Evolutionary conservation across 306 rosid species (phyloP).

Genomic region (Sesbania bispinosa): DNA sequence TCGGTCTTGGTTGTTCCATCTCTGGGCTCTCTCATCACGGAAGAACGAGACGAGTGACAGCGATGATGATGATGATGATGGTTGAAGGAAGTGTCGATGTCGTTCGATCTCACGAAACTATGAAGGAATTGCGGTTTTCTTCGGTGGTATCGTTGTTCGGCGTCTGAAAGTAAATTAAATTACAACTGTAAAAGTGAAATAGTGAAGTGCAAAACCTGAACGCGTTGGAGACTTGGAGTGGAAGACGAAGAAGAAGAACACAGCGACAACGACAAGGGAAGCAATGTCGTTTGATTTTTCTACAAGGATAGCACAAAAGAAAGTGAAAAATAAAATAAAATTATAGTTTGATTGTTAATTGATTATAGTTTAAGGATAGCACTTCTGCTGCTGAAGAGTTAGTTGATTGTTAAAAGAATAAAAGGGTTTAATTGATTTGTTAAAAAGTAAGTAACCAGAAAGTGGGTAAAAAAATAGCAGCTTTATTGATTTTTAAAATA

Average conservation of each 20-base stretch:
- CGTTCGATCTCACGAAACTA: neutral
- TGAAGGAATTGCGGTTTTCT: slow-evolving; percentile 10
- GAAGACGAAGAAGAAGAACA: slow-evolving; percentile 13
- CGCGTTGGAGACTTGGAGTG: neutral
- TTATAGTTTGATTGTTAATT: no score
- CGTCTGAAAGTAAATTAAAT: neutral
- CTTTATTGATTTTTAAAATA: no score
- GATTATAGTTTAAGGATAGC: no score
- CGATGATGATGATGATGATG: neutral
- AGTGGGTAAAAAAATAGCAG: no score
- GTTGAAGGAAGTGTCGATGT: neutral
- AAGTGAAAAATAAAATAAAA: no score
- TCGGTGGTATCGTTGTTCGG: slow-evolving; percentile 13
- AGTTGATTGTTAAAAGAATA: no score
- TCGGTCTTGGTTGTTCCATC: slow-evolving; percentile 45
- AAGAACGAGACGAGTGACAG: neutral
- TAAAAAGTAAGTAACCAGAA: no score
- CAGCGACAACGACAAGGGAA: slow-evolving; percentile 6
- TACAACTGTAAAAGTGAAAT: slow-evolving; percentile 6
- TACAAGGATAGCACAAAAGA: no score
- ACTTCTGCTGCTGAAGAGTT: no score
- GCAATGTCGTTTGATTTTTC: neutral
- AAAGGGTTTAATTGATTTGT: no score
- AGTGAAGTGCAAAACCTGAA: neutral
- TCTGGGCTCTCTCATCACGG: slow-evolving; percentile 67